phyloP scores from a whole-genome alignment of 2,329 filamentous ascomycete genomes.

The Thelonectria blattea region DNA sequence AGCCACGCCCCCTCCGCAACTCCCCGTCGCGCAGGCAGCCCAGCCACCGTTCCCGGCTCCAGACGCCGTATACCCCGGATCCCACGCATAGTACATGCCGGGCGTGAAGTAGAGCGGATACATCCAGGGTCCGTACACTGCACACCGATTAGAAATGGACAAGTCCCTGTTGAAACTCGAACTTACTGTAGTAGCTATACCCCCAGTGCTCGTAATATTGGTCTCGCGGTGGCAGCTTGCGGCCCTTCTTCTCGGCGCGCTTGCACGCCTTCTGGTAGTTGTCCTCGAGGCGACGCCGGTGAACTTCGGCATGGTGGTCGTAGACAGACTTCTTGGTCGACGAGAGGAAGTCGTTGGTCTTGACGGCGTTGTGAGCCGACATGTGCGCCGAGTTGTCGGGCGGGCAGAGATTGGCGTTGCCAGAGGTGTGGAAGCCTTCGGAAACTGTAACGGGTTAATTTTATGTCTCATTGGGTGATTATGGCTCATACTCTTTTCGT shows the following conservation, averaged over 20 bases:
- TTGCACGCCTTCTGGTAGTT: slow-evolving; percentile 62
- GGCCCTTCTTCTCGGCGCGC: slow-evolving; percentile 57
- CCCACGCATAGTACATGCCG: slow-evolving; percentile 53
- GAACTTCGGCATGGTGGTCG: slow-evolving; percentile 21
- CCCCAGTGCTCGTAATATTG: slow-evolving; percentile 63
- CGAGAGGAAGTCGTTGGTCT: neutral
- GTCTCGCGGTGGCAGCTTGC: slow-evolving; percentile 53
- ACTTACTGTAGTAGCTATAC: slow-evolving; percentile 51
- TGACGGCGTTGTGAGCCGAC: slow-evolving; percentile 73
- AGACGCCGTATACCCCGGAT: slow-evolving; percentile 44
- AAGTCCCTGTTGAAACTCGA: neutral
- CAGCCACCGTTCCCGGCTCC: slow-evolving; percentile 44
- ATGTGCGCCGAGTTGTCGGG: slow-evolving; percentile 71
- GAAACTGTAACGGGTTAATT: slow-evolving; percentile 27
- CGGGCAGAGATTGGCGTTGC: slow-evolving; percentile 55
- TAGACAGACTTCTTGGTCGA: slow-evolving; percentile 18
- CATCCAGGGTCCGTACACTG: slow-evolving; percentile 54
- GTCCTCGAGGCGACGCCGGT: slow-evolving; percentile 50
- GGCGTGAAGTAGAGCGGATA: slow-evolving; percentile 51
- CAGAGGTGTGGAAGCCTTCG: slow-evolving; percentile 56
- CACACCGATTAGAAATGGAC: neutral
- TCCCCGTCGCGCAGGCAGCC: slow-evolving; percentile 52
- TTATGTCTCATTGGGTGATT: fast-evolving
- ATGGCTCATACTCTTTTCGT: slow-evolving; percentile 47
- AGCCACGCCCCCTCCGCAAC: slow-evolving; percentile 53